Evolutionary conservation across 2,329 filamentous ascomycete genomes (phyloP), one percentile per base, ranked within the genome.

Genomic region (Aureobasidium melanogenum): DNA sequence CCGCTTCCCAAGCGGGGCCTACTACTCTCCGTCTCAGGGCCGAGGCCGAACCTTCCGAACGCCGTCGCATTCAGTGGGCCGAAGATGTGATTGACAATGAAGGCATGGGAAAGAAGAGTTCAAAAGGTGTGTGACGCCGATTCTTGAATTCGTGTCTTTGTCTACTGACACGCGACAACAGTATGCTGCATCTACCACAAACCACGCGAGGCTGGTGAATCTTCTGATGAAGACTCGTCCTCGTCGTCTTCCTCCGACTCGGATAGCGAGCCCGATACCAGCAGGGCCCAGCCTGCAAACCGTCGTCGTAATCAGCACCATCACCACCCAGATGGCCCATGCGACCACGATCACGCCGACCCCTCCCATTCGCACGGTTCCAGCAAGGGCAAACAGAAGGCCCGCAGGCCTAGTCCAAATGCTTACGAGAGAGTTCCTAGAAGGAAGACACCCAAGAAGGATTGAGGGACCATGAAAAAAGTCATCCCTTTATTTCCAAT

Each of bases 181-280:
- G 94, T 97, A n/a, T 99, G 94, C 82, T 99, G 94, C 74, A 99
- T 99, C 74, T 99, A 97, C 77, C 93, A 97, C 77, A 88, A 88
- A 63, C 87, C 91, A 7, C 88, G 88, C 67, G 84, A 81, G 12
- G 85, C 91, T 4, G 91, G 88, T 72, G 93, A 97, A 73, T 94
- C 89, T 34, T 91, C 87, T 66, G 84, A 85, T 66, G 78, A 78
- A 55, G 84, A 82, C 3, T 84, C 79, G 0, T 82, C 80, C 24
- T 85, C 84, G 15, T 79, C 75, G 8, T 79, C 78, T 7, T 79
- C 80, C 34, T 72, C 69, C 26, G 75, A 75, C 43, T 82, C 80
- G 0, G 83, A 85, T 63, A 82, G 81, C n/a, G 80, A 78, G 64
- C 73, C 75, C 32, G 79, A 80, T 68, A 76, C 81, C 68, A 81